Conservation (phyloP, 116 monocot genomes). For the Iris pallida region DNA sequence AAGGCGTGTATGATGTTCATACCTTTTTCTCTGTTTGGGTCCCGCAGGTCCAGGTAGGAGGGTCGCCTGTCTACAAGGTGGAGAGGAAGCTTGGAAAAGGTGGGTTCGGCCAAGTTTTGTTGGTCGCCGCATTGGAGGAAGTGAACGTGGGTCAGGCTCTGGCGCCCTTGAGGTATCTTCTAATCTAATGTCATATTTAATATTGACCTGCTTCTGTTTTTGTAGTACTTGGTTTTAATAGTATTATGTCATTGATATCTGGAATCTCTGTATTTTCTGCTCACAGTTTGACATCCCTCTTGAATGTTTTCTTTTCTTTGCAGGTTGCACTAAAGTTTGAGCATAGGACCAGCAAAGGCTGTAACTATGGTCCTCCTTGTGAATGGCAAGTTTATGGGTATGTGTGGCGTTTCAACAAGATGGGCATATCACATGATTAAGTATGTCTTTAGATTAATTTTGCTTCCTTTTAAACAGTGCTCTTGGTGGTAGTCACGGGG, state of each 20-base stretch:
- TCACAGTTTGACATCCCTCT: neutral
- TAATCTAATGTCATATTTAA: neutral
- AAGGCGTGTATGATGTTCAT: neutral
- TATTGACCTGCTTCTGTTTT: neutral
- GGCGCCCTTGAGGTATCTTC: slow-evolving; percentile 56
- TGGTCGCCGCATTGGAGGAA: slow-evolving; percentile 69
- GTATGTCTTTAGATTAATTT: neutral
- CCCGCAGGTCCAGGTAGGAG: slow-evolving; percentile 72
- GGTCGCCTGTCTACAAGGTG: slow-evolving; percentile 64
- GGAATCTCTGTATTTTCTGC: neutral
- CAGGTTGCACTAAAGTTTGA: slow-evolving; percentile 89
- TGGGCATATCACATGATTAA: neutral
- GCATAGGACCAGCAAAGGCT: slow-evolving; percentile 74
- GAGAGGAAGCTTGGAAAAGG: slow-evolving; percentile 84
- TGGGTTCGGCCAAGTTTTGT: slow-evolving; percentile 88
- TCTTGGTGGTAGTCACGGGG: slow-evolving; percentile 73
- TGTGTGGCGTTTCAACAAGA: neutral
- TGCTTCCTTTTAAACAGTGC: slow-evolving; percentile 31
- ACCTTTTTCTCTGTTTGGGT: neutral
- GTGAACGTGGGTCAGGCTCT: slow-evolving; percentile 46
- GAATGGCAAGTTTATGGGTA: slow-evolving; percentile 90
- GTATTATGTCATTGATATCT: neutral
- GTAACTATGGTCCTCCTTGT: slow-evolving; percentile 77
- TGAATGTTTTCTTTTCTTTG: neutral
- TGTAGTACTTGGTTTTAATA: neutral